Conservation (phyloP, 352 stramenopile genomes). For the Paralagenidium karlingii region DNA sequence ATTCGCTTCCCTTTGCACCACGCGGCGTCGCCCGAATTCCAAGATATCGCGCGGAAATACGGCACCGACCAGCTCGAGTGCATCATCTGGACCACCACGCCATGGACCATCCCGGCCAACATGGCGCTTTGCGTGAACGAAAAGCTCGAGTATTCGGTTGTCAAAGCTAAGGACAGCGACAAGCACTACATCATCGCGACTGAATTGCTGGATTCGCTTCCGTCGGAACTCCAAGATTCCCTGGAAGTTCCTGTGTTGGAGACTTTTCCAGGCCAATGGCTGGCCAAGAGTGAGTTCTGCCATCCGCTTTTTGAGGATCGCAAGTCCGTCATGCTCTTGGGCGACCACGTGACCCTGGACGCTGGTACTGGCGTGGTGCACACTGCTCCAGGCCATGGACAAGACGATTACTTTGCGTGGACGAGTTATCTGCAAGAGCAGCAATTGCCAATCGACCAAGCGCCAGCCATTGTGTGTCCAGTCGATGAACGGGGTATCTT, state of each 20-base stretch:
- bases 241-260: constrained; percentile 35
- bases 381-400: constrained; percentile 95
- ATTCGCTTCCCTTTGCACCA: constrained; percentile 71
- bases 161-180: constrained; percentile 22
- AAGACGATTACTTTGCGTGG: constrained; percentile 90
- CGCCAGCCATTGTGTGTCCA: constrained; percentile 39
- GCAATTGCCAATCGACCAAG: constrained; percentile 11
- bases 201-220: constrained; percentile 36
- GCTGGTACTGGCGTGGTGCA: constrained; percentile 98
- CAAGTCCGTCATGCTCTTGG: constrained; percentile 79
- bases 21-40: constrained; percentile 4
- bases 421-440: constrained; percentile 16
- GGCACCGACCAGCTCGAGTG: constrained; percentile 22
- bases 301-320: constrained; percentile 85
- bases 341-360: constrained; percentile 97
- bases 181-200: constrained; percentile 50
- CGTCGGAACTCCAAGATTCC: constrained; percentile 7
- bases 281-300: constrained; percentile 55
- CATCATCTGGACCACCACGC: constrained; percentile 97
- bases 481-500: constrained; percentile 56
- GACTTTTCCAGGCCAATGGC: constrained; percentile 35
- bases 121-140: constrained; percentile 95
- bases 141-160: constrained; percentile 89
- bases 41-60: constrained; percentile 20
- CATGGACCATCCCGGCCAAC: constrained; percentile 98